Conservation (phyloP, 495 filamentous ascomycete species). For the Talaromyces trachyspermus region DNA sequence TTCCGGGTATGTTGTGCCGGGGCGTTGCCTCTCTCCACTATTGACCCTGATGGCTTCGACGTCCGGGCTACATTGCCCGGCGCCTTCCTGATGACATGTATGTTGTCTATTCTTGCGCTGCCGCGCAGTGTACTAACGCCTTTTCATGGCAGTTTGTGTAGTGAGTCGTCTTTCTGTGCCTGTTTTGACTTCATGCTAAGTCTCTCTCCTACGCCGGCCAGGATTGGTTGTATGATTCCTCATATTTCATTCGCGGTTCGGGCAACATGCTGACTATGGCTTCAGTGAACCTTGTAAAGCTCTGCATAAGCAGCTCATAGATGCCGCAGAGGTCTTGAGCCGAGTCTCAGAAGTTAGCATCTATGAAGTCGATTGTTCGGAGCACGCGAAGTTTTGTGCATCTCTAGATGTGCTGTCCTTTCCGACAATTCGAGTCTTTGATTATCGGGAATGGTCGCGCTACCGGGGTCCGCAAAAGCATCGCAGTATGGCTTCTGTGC, state of each 20-base stretch:
- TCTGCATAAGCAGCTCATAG: background rate
- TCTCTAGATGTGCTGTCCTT: background rate
- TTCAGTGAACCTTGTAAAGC: background rate
- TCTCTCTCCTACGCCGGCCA: background rate
- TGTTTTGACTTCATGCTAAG: background rate
- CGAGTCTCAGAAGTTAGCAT: background rate
- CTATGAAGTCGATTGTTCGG: background rate
- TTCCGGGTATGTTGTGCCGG: background rate
- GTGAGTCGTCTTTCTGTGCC: background rate
- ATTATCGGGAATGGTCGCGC: background rate
- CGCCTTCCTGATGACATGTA: background rate
- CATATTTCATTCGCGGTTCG: too few relatives aligned
- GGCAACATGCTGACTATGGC: background rate
- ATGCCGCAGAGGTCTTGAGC: background rate
- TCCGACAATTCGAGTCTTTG: background rate
- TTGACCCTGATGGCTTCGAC: background rate
- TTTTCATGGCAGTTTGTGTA: background rate
- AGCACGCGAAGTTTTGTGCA: background rate
- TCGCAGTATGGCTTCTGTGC: background rate
- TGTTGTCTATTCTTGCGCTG: background rate
- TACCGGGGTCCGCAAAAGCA: background rate
- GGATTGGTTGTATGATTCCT: background rate
- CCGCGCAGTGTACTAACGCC: too few relatives aligned
- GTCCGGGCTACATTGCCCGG: background rate
- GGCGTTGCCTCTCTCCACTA: background rate